Percentiles rank a stretch among this genome's conserved stretches.
Conservation (phyloP, 768 basidiomycete genomes). For the Trametes cinnabarina region DNA sequence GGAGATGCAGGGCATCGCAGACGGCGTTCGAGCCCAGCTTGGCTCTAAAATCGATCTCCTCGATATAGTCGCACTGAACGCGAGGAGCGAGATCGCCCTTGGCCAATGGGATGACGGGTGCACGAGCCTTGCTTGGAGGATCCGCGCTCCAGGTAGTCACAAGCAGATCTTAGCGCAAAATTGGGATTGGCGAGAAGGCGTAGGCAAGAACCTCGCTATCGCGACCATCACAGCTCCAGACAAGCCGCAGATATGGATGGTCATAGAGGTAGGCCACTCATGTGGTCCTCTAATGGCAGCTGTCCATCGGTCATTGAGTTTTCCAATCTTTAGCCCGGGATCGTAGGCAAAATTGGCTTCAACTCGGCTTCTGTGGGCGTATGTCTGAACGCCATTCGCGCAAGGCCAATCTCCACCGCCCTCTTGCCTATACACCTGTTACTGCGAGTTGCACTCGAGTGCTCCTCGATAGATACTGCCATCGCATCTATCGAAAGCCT, state of each 20-base stretch:
- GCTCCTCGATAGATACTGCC: constrained; percentile 26
- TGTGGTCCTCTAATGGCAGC: not conserved
- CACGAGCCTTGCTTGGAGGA: constrained; percentile 33
- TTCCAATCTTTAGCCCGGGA: constrained; percentile 29
- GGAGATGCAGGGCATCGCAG: constrained; percentile 37
- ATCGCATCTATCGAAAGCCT: constrained; percentile 28
- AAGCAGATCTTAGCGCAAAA: constrained; percentile 35
- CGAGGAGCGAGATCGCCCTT: constrained; percentile 38
- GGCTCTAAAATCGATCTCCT: constrained; percentile 21
- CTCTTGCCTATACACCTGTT: constrained; percentile 36
- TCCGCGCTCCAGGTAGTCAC: constrained; percentile 7
- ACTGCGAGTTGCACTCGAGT: constrained; percentile 34
- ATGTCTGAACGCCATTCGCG: constrained; percentile 38
- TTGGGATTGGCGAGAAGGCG: constrained; percentile 37
- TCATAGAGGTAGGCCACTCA: constrained; percentile 31
- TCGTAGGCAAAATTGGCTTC: constrained; percentile 40
- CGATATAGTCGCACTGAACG: constrained; percentile 37
- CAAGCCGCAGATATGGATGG: constrained; percentile 37
- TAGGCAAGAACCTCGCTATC: constrained; percentile 35
- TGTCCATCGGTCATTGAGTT: not conserved
- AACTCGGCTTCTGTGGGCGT: constrained; percentile 36
- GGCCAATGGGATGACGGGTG: constrained; percentile 38
- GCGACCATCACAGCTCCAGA: constrained; percentile 28
- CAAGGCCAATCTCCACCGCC: constrained; percentile 29
- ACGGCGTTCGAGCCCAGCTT: constrained; percentile 21